Base-by-base conservation (phyloP, 345 rosid species). In the Hevea brasiliensis region DNA sequence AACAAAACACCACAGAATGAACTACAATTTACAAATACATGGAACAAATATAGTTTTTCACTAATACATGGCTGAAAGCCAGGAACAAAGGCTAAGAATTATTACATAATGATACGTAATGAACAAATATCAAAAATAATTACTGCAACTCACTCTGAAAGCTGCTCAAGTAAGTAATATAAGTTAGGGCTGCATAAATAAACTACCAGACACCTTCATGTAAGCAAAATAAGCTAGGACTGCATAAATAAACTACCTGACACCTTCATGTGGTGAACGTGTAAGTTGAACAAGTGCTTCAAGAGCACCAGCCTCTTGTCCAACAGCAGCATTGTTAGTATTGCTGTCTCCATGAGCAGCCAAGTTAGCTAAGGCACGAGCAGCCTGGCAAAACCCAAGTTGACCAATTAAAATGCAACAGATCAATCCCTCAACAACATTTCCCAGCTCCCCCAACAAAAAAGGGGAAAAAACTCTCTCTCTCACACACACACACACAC, bases 301-400 rank as follows among this genome's bases (percentile, higher is more conserved):
- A 45, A 93, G 88, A 71, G 96, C 98, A 76, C 97, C 98, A 73
- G 84, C 85, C 80, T 93, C 98, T 85, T 87, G 91, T 72, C 98
- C 98, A 73, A 93, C 97, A n/a, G 96, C 91, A 77, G 98, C 89
- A 84, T 93, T 91, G 61, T 91, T 91, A 44, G 83, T 87, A 70
- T 93, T 93, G 83, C 95, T 93, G 78, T 88, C 98, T 79, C 97
- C 94, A 83, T 93, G 98, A 84, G 98, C 95, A 82, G 98, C 98
- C 82, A 93, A 82, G 77, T 93, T 93, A 74, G 97, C 97, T 82
- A 93, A 82, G 48, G 97, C 97, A 27, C 97, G 97, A 78, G 98
- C 97, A 85, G 95, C 98, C 98, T 77, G 73, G 8, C 50, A 76
- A 14, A 58, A 47, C n/a, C 72, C 58, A 51, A 44, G 47, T 42